phyloP scores from a whole-genome alignment of 1,284 basidiomycete species.

The Ganoderma resinaceum region DNA sequence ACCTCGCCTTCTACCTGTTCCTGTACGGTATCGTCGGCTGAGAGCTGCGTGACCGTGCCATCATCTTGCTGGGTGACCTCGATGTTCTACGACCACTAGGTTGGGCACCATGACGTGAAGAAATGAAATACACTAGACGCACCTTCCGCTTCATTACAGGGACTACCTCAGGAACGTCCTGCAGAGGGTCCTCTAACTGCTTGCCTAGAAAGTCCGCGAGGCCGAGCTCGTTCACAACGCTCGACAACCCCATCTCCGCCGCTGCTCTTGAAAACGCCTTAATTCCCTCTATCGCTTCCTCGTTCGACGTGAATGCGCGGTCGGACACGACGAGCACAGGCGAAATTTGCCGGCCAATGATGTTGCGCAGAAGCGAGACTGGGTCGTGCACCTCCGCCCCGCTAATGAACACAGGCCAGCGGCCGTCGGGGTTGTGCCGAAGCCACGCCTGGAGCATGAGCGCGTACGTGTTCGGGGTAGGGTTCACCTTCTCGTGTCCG shows the following conservation, averaged over 20 bases:
- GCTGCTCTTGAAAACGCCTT: conserved; percentile 65
- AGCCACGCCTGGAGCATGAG: conserved; percentile 66
- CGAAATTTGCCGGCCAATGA: conserved; percentile 58
- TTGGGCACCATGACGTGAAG: not conserved
- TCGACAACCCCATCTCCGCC: conserved; percentile 56
- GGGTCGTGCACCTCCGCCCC: conserved; percentile 41
- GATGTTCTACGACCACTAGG: conserved; percentile 7
- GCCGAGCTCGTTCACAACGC: conserved; percentile 63
- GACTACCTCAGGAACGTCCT: conserved; percentile 61
- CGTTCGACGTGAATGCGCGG: conserved; percentile 58
- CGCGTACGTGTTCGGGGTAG: conserved; percentile 69
- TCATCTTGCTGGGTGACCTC: conserved; percentile 31
- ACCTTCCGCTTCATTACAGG: conserved; percentile 53
- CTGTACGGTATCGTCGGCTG: conserved; percentile 30
- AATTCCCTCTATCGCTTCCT: conserved; percentile 63
- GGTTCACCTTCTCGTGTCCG: conserved; percentile 54
- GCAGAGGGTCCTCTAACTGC: conserved; percentile 50
- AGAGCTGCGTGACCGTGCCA: conserved; percentile 28
- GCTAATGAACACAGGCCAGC: conserved; percentile 26
- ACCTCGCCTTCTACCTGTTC: conserved; percentile 45
- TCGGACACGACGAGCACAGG: conserved; percentile 63
- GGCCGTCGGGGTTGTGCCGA: conserved; percentile 50
- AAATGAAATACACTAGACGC: conserved; percentile 20
- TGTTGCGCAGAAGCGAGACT: conserved; percentile 50
- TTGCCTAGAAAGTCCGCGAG: conserved; percentile 56